These are phyloP conservation scores for Colletotrichum eremochloae DNA, from an alignment of 2,329 filamentous ascomycete genomes.

Conservation along the genomic window DNA sequence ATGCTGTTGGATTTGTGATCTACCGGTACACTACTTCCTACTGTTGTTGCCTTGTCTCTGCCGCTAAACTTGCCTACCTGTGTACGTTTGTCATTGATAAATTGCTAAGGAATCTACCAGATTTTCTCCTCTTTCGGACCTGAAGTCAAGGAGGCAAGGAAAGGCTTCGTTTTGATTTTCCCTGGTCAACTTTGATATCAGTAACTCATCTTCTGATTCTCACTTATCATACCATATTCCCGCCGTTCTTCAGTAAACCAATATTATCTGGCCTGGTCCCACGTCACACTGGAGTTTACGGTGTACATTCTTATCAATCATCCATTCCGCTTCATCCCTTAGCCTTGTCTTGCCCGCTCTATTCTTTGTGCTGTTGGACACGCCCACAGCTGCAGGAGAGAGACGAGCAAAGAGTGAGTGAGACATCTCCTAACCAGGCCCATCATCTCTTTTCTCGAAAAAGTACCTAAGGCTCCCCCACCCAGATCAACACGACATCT, in stretches of 20 bases:
- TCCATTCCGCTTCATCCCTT: slow-evolving; percentile 4
- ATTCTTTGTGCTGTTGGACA: slow-evolving; percentile 1
- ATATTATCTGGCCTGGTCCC: background rate
- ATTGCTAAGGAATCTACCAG: slow-evolving; percentile 38
- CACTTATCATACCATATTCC: slow-evolving; percentile 28
- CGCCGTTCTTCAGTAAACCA: slow-evolving; percentile 27
- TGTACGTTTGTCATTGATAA: background rate
- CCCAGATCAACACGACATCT: slow-evolving; percentile 10
- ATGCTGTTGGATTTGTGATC: slow-evolving; percentile 8
- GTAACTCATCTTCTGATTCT: slow-evolving; percentile 12
- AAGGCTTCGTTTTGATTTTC: background rate
- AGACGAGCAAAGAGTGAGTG: slow-evolving; percentile 11
- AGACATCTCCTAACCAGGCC: slow-evolving; percentile 16
- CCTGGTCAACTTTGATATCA: background rate
- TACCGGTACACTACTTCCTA: background rate
- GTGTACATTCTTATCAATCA: background rate
- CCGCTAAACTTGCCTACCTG: background rate
- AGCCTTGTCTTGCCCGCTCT: background rate
- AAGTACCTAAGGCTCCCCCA: slow-evolving; percentile 4
- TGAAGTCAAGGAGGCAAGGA: slow-evolving; percentile 8
- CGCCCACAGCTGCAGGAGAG: slow-evolving; percentile 5
- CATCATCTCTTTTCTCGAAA: slow-evolving; percentile 14
- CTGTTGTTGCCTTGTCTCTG: slow-evolving; percentile 1
- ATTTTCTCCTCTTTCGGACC: background rate
- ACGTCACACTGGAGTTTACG: slow-evolving; percentile 15